These are phyloP conservation scores for Tardiomyces blankii DNA, from an alignment of 1,139 yeast genomes.

Conservation along the genomic window DNA sequence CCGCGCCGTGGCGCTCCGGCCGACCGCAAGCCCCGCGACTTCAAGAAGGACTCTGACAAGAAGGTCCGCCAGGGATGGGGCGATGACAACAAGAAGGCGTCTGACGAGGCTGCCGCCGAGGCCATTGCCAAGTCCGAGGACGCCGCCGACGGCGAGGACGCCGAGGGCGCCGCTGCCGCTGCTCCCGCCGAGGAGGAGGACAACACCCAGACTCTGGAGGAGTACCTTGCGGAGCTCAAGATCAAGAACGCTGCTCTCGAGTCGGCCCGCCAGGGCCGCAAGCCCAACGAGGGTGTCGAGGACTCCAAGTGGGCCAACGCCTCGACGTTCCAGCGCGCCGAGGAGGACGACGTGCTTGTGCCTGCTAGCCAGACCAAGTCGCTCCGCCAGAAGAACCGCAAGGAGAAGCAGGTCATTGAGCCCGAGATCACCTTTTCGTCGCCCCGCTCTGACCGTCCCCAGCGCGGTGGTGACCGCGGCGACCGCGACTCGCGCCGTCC, in stretches of 20 bases:
- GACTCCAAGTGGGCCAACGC: conserved; percentile 36
- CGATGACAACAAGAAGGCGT: conserved; percentile 46
- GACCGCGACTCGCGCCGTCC: conserved; percentile 18
- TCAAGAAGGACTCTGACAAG: conserved; percentile 77
- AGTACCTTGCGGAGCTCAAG: conserved; percentile 56
- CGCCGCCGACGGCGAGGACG: conserved; percentile 28
- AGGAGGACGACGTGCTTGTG: conserved; percentile 38
- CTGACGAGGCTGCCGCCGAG: conserved; percentile 54
- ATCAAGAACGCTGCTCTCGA: conserved; percentile 26
- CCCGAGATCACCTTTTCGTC: conserved; percentile 51
- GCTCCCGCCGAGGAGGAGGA: conserved; percentile 20
- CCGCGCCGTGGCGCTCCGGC: conserved; percentile 24
- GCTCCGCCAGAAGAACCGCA: conserved; percentile 36
- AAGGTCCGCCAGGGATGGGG: conserved; percentile 83
- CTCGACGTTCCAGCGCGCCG: conserved; percentile 15
- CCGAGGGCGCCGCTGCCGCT: too few species aligned
- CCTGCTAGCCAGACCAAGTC: conserved; percentile 39
- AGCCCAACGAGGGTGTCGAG: conserved; percentile 52
- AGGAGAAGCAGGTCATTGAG: conserved; percentile 59
- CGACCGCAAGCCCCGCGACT: conserved; percentile 73
- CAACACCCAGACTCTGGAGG: conserved; percentile 48
- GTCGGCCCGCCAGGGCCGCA: conserved; percentile 37
- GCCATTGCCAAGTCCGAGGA: conserved; percentile 46
- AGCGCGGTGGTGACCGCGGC: conserved; percentile 22
- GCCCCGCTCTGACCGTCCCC: conserved; percentile 17